phyloP scores from a whole-genome alignment of 1,284 basidiomycete species.

The Trichosporon sp. region DNA sequence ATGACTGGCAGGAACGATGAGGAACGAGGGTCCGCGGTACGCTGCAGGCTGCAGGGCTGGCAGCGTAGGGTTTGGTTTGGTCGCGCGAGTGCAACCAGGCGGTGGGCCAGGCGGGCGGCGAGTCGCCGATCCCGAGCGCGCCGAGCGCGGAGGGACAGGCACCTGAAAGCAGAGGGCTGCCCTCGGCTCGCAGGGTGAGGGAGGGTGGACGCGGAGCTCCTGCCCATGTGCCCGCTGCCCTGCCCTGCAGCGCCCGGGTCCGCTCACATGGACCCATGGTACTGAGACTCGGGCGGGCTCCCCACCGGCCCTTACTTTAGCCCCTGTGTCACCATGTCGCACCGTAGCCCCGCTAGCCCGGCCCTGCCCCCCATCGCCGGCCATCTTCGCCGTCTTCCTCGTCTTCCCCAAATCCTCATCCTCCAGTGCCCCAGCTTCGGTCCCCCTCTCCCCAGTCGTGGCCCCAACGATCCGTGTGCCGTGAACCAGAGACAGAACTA shows the following conservation, averaged over 20 bases:
- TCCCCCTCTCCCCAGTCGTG: no score
- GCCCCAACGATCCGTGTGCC: not conserved
- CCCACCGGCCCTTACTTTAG: no score
- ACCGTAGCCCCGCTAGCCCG: no score
- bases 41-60: not conserved
- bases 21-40: not conserved
- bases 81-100: conserved; percentile 10
- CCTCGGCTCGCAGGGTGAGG: no score
- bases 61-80: not conserved
- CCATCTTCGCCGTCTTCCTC: not conserved
- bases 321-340: not conserved
- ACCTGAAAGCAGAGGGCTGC: not conserved
- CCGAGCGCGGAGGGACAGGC: not conserved
- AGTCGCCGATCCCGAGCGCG: conserved; percentile 16
- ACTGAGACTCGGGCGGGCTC: no score
- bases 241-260: not conserved
- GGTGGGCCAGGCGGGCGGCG: not conserved
- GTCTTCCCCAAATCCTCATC: no score
- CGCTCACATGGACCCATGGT: conserved; percentile 3
- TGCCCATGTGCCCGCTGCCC: conserved; percentile 14
- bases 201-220: conserved; percentile 8
- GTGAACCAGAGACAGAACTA: not conserved
- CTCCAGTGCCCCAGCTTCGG: no score
- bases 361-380: no score
- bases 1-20: conserved; percentile 4